phyloP scores from a whole-genome alignment of 441 rosid genomes.

The Aleurites moluccanus region DNA sequence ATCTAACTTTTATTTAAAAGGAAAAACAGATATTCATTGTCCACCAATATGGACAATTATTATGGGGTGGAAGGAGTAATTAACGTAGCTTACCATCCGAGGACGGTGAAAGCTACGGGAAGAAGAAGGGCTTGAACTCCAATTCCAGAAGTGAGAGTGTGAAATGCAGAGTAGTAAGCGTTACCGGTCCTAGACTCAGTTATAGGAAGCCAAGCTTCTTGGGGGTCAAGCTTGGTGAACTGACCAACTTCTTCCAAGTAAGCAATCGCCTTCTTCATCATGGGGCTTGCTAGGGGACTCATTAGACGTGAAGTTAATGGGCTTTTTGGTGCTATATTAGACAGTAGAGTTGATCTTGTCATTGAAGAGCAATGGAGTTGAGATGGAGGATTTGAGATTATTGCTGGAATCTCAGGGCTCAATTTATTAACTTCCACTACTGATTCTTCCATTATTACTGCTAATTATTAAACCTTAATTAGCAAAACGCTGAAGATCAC shows the following conservation, averaged over 20 bases:
- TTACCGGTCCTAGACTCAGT: conserved; percentile 66
- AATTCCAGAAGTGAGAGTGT: conserved; percentile 53
- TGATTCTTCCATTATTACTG: conserved; percentile 14
- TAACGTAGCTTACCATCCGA: conserved; percentile 41
- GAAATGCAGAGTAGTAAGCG: conserved; percentile 51
- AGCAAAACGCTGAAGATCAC: neutral
- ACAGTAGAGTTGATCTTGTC: conserved; percentile 36
- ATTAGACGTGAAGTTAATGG: conserved; percentile 31
- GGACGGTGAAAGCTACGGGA: conserved; percentile 50
- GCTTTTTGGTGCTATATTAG: conserved; percentile 31
- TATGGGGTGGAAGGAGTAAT: too few species aligned
- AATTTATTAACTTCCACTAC: conserved; percentile 20
- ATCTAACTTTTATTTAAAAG: too few species aligned
- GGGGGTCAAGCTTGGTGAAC: conserved; percentile 51
- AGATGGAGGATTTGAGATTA: conserved; percentile 38
- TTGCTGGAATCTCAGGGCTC: conserved; percentile 10
- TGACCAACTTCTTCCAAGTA: conserved; percentile 48
- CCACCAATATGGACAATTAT: too few species aligned
- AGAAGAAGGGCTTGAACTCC: conserved; percentile 61
- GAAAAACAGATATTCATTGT: too few species aligned
- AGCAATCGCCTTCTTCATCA: conserved; percentile 46
- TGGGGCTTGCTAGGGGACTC: conserved; percentile 47
- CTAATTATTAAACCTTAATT: neutral
- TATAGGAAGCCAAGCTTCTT: conserved; percentile 64
- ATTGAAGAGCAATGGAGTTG: conserved; percentile 34